Conservation (phyloP, 495 filamentous ascomycete genomes). For the Trichoderma erinaceum region DNA sequence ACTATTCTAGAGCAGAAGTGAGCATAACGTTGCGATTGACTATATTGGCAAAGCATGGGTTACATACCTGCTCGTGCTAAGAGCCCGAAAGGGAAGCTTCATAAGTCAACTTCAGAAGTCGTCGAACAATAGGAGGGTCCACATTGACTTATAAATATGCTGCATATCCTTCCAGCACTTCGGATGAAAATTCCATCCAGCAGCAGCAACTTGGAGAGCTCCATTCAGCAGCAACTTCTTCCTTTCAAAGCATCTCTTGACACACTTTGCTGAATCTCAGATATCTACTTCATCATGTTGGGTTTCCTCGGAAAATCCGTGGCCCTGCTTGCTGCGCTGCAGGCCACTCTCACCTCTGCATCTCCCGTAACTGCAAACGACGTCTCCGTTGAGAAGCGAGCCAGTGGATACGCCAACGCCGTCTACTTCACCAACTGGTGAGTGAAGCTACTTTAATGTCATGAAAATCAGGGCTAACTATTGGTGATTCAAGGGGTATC, state of each 20-base stretch:
- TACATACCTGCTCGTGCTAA: neutral
- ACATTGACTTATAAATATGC: neutral
- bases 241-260: neutral
- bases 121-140: neutral
- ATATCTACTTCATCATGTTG: neutral
- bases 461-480: neutral
- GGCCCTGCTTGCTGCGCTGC: conserved; percentile 17
- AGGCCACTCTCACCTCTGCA: conserved; percentile 23
- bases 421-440: conserved; percentile 48
- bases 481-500: conserved; percentile 55
- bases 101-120: neutral
- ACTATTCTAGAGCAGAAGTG: neutral
- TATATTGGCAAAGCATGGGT: neutral
- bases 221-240: neutral
- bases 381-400: conserved; percentile 12
- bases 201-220: neutral
- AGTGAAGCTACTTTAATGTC: neutral
- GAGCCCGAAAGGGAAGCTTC: neutral
- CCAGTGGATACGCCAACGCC: conserved; percentile 33
- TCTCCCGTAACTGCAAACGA: conserved; percentile 21
- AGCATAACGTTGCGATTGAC: conserved; percentile 4
- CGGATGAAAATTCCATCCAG: neutral
- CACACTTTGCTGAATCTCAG: neutral
- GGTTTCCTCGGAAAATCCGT: neutral
- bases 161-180: neutral